These are phyloP conservation scores for Podospora bellae-mahoneyi DNA, from an alignment of 495 filamentous ascomycete species.

Conservation along the genomic window DNA sequence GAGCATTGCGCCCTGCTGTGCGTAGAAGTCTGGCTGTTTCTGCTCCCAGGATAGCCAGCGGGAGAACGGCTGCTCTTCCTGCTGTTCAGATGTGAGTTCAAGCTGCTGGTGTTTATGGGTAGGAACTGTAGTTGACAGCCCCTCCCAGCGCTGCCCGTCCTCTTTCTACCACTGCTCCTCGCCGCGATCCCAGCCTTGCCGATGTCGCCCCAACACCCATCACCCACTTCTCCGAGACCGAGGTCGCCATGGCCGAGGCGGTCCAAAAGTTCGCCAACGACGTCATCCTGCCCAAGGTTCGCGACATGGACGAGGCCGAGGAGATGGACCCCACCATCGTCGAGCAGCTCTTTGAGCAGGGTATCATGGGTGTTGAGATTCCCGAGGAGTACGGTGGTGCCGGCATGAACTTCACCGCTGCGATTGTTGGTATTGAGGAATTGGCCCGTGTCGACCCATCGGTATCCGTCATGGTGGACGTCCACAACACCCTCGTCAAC, in stretches of 20 bases:
- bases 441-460: constrained; percentile 90
- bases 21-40: constrained; percentile 49
- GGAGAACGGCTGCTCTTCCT: constrained; percentile 12
- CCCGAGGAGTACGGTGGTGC: constrained; percentile 95
- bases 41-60: constrained; percentile 27
- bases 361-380: constrained; percentile 95
- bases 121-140: background rate
- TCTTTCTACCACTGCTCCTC: constrained; percentile 65
- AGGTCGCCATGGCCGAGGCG: constrained; percentile 80
- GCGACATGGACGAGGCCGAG: constrained; percentile 98
- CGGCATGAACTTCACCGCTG: constrained; percentile 97
- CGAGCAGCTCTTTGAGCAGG: constrained; percentile 94
- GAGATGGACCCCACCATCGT: constrained; percentile 84
- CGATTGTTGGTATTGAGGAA: constrained; percentile 96
- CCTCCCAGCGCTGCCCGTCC: constrained; percentile 50
- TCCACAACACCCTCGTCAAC: constrained; percentile 98
- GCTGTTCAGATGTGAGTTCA: constrained; percentile 29
- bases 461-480: constrained; percentile 88
- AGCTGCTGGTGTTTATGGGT: background rate
- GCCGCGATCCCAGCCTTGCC: constrained; percentile 59
- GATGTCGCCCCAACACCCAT: constrained; percentile 86
- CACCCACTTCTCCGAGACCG: constrained; percentile 86
- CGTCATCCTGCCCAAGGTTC: constrained; percentile 83
- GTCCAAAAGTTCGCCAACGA: constrained; percentile 90
- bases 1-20: constrained; percentile 64